Evolutionary conservation across 352 stramenopile genomes (phyloP), one percentile per base, ranked within the genome.

Genomic region (Phytopythium mirpurense): DNA sequence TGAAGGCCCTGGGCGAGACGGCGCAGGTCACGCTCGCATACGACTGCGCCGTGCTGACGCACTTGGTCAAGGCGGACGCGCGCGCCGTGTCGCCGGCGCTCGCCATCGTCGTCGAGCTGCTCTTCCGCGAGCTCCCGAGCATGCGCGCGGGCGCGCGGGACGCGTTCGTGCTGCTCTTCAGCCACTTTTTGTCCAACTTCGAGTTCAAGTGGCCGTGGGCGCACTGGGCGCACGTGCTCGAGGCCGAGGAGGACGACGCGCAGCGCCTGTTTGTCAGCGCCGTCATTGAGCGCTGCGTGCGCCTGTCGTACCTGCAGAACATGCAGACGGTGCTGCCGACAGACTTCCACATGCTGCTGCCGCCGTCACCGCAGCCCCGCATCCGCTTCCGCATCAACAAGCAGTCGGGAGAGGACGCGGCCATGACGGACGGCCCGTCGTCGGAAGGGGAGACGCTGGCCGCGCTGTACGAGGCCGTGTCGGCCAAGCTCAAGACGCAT

Each of bases 191-290:
- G 34, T 90, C 82, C 3, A 95, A 95, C 42, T 95, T 92, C 43
- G 84, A 95, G 55, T 95, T 77, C 59, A 95, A 95, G 59, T 95
- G 84, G 84, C 68, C 73, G 6, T 95, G 82, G 82, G 62, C 72
- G 0, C 78, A 78, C 24, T 95, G 84, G 84, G 63, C 74, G 1
- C 77, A 92, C 44, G 79, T 95, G 16, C 59, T 93, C 23, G 82
- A 91, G 51, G 83, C 82, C 1, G 68, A 72, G 18, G 82, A 91
- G 27, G 84, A 95, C 49, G 82, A 93, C 46, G 63, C 78, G 19
- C 84, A 95, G 63, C 82, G 84, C 5, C 64, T 95, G 2, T 95
- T 93, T 57, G 80, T 95, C 14, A 90, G 81, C 44, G 72, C 79
- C 18, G 84, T 95, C 16, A 86, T 93, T 24, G 84, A 95, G 47